Evolutionary conservation across 768 basidiomycete genomes (phyloP).

Genomic region (Tricholoma bakamatsutake): DNA sequence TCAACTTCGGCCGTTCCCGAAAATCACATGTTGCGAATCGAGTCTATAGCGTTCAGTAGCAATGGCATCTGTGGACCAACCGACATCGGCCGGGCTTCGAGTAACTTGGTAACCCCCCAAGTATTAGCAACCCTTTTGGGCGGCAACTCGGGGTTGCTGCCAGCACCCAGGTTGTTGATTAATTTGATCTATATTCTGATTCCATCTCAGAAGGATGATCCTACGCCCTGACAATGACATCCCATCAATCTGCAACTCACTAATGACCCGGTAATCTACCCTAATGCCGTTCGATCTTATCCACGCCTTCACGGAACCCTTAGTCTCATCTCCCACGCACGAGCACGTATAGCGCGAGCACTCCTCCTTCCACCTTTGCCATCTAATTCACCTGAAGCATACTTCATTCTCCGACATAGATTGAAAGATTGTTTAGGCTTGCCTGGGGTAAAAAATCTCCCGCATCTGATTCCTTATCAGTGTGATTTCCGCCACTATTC

Average conservation of each 20-base stretch:
- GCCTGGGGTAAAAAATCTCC: background rate
- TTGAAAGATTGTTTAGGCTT: background rate
- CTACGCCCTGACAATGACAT: background rate
- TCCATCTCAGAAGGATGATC: slow-evolving; percentile 23
- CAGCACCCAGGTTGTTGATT: background rate
- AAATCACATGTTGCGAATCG: too few relatives aligned
- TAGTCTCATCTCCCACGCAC: background rate
- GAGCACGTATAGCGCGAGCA: background rate
- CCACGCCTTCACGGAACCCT: background rate
- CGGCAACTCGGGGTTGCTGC: background rate
- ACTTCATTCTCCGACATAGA: background rate
- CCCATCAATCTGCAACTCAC: background rate
- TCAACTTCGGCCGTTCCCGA: too few relatives aligned
- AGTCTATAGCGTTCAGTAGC: too few relatives aligned
- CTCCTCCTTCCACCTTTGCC: background rate
- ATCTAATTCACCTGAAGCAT: background rate
- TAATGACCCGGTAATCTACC: background rate
- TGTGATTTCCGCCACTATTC: too few relatives aligned
- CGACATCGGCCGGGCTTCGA: too few relatives aligned
- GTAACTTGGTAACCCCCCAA: too few relatives aligned
- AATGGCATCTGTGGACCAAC: too few relatives aligned
- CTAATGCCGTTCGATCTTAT: background rate
- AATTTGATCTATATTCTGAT: background rate
- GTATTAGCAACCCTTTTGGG: too few relatives aligned
- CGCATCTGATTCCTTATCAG: background rate